Evolutionary conservation across 202 grass and related monocot genomes (phyloP).

Genomic region (Cymbopogon flexuosus): DNA sequence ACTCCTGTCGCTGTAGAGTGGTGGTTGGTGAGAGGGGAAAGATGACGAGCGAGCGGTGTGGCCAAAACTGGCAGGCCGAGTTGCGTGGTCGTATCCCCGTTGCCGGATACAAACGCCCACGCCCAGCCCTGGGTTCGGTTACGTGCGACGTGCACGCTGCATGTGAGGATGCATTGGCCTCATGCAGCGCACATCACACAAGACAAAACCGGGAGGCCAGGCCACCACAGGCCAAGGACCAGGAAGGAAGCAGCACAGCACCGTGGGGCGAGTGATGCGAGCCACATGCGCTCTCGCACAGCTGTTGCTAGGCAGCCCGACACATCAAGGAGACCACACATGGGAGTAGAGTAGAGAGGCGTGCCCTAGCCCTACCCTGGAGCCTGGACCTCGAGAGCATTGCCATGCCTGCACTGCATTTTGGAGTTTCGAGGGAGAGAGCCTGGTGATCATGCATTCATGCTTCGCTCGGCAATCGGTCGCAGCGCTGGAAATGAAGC

Average conservation of each 20-base stretch:
- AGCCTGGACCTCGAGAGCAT: not conserved
- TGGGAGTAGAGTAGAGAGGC: not conserved
- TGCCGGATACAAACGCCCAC: conserved; percentile 1
- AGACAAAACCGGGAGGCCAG: conserved; percentile 20
- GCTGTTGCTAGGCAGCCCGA: conserved; percentile 27
- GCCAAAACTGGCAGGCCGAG: not conserved
- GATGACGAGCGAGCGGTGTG: not conserved
- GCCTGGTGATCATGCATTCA: not conserved
- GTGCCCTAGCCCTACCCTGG: not conserved
- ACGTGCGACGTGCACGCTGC: not conserved
- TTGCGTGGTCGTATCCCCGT: not conserved
- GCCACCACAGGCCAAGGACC: not conserved
- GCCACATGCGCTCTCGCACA: conserved; percentile 24
- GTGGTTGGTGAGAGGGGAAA: not conserved
- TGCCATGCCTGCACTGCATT: not conserved
- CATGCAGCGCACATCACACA: not conserved
- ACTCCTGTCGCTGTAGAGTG: not conserved
- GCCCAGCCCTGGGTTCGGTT: no score
- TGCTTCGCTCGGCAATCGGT: not conserved
- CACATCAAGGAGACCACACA: conserved; percentile 24
- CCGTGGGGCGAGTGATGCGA: conserved; percentile 19
- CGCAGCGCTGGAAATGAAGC: not conserved
- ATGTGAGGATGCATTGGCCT: not conserved
- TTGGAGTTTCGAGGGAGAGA: not conserved
- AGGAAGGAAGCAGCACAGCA: not conserved